phyloP scores from a whole-genome alignment of 352 stramenopile genomes.

The Phytophthora litchii region DNA sequence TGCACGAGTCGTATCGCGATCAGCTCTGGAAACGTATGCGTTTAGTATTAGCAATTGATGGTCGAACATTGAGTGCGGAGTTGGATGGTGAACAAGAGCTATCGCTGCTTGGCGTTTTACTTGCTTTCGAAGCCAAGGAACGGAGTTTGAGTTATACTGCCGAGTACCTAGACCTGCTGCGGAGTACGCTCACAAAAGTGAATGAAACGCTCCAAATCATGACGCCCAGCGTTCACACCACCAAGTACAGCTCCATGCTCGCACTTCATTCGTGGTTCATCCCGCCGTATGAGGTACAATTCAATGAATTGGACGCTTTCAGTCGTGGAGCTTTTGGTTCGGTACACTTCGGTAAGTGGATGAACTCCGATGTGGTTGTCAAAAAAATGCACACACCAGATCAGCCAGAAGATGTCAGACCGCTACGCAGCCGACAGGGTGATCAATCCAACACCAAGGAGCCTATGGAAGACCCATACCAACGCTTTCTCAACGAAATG shows the following conservation, averaged over 20 bases:
- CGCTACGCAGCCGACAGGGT: conserved; percentile 11
- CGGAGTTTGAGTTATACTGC: conserved; percentile 21
- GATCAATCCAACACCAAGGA: conserved; percentile 19
- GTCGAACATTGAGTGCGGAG: conserved; percentile 15
- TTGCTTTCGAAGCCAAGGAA: conserved; percentile 35
- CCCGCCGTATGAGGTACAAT: conserved; percentile 37
- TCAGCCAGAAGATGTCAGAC: conserved; percentile 3
- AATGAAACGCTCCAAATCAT: conserved; percentile 19
- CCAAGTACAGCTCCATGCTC: conserved; percentile 10
- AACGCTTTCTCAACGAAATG: conserved; percentile 28
- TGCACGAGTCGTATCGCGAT: conserved; percentile 19
- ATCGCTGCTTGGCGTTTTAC: conserved; percentile 13
- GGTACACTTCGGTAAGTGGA: conserved; percentile 38
- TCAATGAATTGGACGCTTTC: conserved; percentile 28
- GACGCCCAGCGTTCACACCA: conserved; percentile 3
- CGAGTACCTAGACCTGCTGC: conserved; percentile 23
- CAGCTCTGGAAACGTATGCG: conserved; percentile 37
- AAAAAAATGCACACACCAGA: conserved; percentile 30
- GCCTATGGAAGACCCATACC: conserved; percentile 1
- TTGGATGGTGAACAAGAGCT: conserved; percentile 27
- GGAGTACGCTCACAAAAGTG: conserved; percentile 21
- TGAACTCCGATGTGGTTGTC: conserved; percentile 29
- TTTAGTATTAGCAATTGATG: conserved; percentile 23
- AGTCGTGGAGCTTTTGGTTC: conserved; percentile 30
- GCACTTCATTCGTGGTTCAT: conserved; percentile 33